These are phyloP conservation scores for Aquilaria agallochum DNA, from an alignment of 441 rosid species.

Conservation along the genomic window DNA sequence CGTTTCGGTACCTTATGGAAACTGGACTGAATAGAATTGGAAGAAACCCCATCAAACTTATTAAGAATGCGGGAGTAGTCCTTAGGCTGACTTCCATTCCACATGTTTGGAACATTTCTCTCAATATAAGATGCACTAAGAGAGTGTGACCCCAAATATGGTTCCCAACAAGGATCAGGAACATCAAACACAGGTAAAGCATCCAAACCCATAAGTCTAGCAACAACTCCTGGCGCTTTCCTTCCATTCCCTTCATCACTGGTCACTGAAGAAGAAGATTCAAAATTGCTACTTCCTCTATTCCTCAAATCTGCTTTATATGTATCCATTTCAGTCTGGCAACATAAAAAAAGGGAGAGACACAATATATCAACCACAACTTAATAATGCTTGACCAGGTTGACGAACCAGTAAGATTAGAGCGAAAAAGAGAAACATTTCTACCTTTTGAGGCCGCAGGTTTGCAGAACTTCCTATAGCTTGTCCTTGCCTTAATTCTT, in stretches of 20 bases:
- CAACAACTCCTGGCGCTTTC: slow-evolving; percentile 85
- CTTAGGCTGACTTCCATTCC: slow-evolving; percentile 33
- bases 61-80: slow-evolving; percentile 30
- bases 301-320: slow-evolving; percentile 37
- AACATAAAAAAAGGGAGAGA: slow-evolving; percentile 2
- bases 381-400: neutral
- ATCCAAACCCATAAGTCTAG: slow-evolving; percentile 95
- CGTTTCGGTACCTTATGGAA: slow-evolving; percentile 31
- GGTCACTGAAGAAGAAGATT: slow-evolving; percentile 51
- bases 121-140: slow-evolving; percentile 33
- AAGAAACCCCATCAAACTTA: slow-evolving; percentile 34
- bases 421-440: slow-evolving; percentile 12
- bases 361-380: slow-evolving; percentile 9
- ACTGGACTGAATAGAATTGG: slow-evolving; percentile 44
- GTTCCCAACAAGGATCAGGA: slow-evolving; percentile 35
- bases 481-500: slow-evolving; percentile 39
- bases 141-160: slow-evolving; percentile 28
- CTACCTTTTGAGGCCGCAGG: slow-evolving; percentile 38
- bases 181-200: slow-evolving; percentile 54
- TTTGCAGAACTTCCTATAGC: slow-evolving; percentile 28
- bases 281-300: slow-evolving; percentile 44
- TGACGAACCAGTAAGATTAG: neutral
- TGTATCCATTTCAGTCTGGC: slow-evolving; percentile 48
- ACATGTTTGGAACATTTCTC: slow-evolving; percentile 25
- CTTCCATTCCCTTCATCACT: slow-evolving; percentile 67